Base-by-base conservation (phyloP, 345 rosid species). In the Murraya paniculata region DNA sequence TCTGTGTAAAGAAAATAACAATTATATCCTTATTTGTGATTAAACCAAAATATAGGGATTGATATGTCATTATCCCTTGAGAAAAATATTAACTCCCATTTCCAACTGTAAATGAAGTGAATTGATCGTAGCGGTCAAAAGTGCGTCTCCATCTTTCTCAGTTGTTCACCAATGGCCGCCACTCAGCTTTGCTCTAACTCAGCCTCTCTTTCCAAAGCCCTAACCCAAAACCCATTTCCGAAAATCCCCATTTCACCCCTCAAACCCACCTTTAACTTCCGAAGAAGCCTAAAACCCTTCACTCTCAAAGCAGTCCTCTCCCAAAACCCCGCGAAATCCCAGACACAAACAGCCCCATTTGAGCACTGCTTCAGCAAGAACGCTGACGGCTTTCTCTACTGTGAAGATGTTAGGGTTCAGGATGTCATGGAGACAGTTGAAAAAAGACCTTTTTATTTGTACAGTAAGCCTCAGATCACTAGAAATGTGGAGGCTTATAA, bases 391-490 rank as follows among this genome's bases (percentile, higher is more conserved):
- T 94, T 88, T 53, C 97, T 94, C 73, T 88, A 86, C 81, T 96
- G 99, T 60, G 99, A 96, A 83, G 90, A 86, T 33, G 81, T 87
- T 57, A 96, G 89, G 89, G 99, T 96, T 28, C 82, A 87, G 60
- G 97, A 94, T 56, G 81, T 96, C 66, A 90, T 96, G 90, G 93
- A 91, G 64, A 73, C 73, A 6, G 92, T 93, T 5, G 99, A 96
- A 87, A 94, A 79, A 71, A 85, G 98, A 73, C 99, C 99, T 0
- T 96, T 96, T 70, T 96, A 96, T 80, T 75, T 96, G 71, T 96
- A 94, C 64, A 94, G 98, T 74, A 96, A 91, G 82, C 90, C 93
- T 6, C 97, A 94, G 88, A 97, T 97, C 38, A 96, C 92, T 4
- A 85, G 97, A 76, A 96, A 96, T 69, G 82, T 92, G 22, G 90